Conservation (phyloP, 345 rosid genomes). For the Acer negundo region DNA sequence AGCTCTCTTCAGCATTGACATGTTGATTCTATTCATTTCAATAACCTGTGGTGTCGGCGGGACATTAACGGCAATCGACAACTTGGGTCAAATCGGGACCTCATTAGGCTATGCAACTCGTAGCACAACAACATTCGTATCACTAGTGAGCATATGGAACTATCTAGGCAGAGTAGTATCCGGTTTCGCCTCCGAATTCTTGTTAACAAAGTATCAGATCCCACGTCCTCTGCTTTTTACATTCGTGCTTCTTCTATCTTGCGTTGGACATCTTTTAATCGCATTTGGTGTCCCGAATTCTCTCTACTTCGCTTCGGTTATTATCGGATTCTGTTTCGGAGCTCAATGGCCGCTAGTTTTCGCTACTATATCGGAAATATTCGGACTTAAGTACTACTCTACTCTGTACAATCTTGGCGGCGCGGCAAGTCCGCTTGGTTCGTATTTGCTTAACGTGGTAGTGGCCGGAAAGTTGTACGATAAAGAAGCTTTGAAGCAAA, state of each 20-base stretch:
- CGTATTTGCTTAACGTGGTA: constrained; percentile 40
- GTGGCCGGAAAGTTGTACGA: constrained; percentile 43
- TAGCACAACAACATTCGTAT: constrained; percentile 27
- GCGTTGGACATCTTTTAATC: constrained; percentile 43
- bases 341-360: constrained; percentile 44
- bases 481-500: constrained; percentile 38
- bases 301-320: constrained; percentile 37
- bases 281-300: constrained; percentile 39
- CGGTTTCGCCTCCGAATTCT: constrained; percentile 21
- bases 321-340: constrained; percentile 48
- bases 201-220: constrained; percentile 18
- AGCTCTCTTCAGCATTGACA: constrained; percentile 28
- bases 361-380: constrained; percentile 43
- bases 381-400: constrained; percentile 48
- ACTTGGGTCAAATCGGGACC: constrained; percentile 24
- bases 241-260: constrained; percentile 36
- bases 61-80: constrained; percentile 25
- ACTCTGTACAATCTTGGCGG: constrained; percentile 37
- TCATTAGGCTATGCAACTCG: constrained; percentile 25
- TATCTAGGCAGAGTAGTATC: constrained; percentile 22
- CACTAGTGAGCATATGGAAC: constrained; percentile 33
- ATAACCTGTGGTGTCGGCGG: constrained; percentile 28
- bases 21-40: constrained; percentile 25
- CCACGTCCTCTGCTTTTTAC: constrained; percentile 33
- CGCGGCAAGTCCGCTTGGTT: constrained; percentile 38